Evolutionary conservation across 2,329 filamentous ascomycete genomes (phyloP).

Genomic region (Amauroascus verrucosus): DNA sequence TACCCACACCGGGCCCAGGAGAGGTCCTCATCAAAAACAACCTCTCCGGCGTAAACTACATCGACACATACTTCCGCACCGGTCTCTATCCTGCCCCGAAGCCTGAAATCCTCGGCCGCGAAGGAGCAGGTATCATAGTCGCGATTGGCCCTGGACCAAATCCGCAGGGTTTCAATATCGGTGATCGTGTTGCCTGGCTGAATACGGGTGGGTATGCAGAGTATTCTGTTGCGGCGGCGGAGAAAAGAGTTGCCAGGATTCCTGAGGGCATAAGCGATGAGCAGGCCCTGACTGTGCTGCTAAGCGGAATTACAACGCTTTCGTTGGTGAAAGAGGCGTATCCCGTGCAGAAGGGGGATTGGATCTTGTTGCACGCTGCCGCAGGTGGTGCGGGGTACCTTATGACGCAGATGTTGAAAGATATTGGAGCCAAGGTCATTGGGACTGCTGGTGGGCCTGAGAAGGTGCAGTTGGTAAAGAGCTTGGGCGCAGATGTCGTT

Average conservation of each 20-base stretch:
- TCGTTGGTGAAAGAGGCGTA: constrained; percentile 67
- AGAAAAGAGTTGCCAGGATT: constrained; percentile 47
- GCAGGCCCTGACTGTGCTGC: constrained; percentile 56
- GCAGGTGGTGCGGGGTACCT: constrained; percentile 71
- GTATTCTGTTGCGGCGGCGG: constrained; percentile 46
- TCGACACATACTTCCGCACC: constrained; percentile 83
- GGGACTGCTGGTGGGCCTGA: constrained; percentile 64
- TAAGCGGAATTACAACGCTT: constrained; percentile 76
- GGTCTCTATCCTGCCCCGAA: constrained; percentile 66
- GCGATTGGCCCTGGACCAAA: constrained; percentile 44
- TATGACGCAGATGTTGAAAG: constrained; percentile 62
- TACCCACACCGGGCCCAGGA: constrained; percentile 57
- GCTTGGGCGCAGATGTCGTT: constrained; percentile 57
- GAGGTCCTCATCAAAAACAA: constrained; percentile 73
- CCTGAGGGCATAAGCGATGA: constrained; percentile 53
- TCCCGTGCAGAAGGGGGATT: constrained; percentile 62
- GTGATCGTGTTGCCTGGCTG: constrained; percentile 65
- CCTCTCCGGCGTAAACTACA: constrained; percentile 74
- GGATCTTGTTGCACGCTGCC: constrained; percentile 74
- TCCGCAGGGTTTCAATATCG: constrained; percentile 48
- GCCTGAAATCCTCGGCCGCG: constrained; percentile 68
- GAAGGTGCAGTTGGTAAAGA: constrained; percentile 60
- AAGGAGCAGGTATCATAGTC: constrained; percentile 63
- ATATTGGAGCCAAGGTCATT: constrained; percentile 65
- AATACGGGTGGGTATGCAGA: constrained; percentile 47